These are phyloP conservation scores for Diplodia intermedia DNA, from an alignment of 2,329 filamentous ascomycete species.

Conservation along the genomic window DNA sequence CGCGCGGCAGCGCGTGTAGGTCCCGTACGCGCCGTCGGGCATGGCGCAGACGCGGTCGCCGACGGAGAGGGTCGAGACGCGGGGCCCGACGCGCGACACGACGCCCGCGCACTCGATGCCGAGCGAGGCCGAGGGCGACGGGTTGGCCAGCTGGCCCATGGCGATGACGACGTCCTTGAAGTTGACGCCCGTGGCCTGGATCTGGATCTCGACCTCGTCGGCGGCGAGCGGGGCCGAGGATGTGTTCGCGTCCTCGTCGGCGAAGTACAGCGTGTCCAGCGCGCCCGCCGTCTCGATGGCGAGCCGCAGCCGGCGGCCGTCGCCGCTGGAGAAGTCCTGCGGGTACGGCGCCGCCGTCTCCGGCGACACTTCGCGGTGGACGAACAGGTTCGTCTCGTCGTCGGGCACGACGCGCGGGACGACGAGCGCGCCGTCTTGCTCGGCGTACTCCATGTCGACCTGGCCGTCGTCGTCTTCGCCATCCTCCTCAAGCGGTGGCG, in stretches of 20 bases:
- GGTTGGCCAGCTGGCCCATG: conserved; percentile 36
- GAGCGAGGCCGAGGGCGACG: conserved; percentile 35
- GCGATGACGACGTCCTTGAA: conserved; percentile 35
- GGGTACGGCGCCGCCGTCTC: conserved; percentile 10
- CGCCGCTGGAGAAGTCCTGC: conserved; percentile 4
- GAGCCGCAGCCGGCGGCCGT: conserved; percentile 6
- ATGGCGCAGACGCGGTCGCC: conserved; percentile 34
- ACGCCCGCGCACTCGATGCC: conserved; percentile 37
- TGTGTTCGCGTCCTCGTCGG: conserved; percentile 16
- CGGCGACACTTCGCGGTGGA: conserved; percentile 13
- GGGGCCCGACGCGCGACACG: conserved; percentile 33
- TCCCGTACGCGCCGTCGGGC: conserved; percentile 30
- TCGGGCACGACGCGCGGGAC: conserved; percentile 28
- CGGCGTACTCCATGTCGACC: conserved; percentile 29
- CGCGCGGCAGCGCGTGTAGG: conserved; percentile 15
- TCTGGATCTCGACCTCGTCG: conserved; percentile 42
- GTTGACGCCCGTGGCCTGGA: conserved; percentile 31
- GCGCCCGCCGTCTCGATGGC: conserved; percentile 27
- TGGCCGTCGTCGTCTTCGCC: not conserved
- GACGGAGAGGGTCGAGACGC: conserved; percentile 30
- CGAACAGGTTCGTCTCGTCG: conserved; percentile 18
- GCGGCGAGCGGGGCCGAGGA: conserved; percentile 26
- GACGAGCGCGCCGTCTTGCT: conserved; percentile 17
- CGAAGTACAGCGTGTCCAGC: conserved; percentile 27
- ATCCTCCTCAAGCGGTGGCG: not conserved